phyloP scores from a whole-genome alignment of 1,139 yeast genomes.

The Nakaseomyces sp. region DNA sequence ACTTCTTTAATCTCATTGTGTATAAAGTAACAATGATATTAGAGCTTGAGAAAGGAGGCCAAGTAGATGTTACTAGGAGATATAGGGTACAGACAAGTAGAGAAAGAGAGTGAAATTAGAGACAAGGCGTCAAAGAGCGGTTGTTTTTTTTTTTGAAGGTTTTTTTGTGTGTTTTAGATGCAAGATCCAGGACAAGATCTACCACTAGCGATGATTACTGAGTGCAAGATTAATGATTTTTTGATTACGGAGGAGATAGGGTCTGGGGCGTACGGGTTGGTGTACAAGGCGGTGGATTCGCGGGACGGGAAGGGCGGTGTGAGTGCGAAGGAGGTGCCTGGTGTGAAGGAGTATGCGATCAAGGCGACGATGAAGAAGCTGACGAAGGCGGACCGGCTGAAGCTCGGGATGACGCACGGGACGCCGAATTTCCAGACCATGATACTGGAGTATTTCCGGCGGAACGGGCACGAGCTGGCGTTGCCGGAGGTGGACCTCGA shows the following conservation, averaged over 20 bases:
- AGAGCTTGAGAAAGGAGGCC: too few species aligned
- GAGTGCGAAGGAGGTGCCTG: not conserved
- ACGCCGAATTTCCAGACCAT: constrained; percentile 15
- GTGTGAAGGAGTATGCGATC: constrained; percentile 48
- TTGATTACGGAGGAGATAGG: constrained; percentile 41
- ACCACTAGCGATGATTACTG: constrained; percentile 18
- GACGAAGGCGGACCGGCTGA: constrained; percentile 5
- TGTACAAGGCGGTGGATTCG: constrained; percentile 60
- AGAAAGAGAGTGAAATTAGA: too few species aligned
- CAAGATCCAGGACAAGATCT: not conserved
- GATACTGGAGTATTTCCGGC: constrained; percentile 26
- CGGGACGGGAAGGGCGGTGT: constrained; percentile 31
- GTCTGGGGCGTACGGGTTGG: constrained; percentile 84
- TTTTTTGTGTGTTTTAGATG: too few species aligned
- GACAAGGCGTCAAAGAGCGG: too few species aligned
- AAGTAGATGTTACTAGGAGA: too few species aligned
- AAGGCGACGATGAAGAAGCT: constrained; percentile 52
- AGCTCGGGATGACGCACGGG: not conserved
- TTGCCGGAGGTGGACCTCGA: constrained; percentile 26
- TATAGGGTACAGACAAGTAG: too few species aligned
- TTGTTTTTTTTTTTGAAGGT: too few species aligned
- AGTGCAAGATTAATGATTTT: constrained; percentile 27
- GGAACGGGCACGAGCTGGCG: constrained; percentile 21
- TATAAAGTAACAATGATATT: too few species aligned
- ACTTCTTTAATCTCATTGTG: too few species aligned